Conservation (phyloP, 2,329 filamentous ascomycete genomes). For the Aureobasidium sp. region DNA sequence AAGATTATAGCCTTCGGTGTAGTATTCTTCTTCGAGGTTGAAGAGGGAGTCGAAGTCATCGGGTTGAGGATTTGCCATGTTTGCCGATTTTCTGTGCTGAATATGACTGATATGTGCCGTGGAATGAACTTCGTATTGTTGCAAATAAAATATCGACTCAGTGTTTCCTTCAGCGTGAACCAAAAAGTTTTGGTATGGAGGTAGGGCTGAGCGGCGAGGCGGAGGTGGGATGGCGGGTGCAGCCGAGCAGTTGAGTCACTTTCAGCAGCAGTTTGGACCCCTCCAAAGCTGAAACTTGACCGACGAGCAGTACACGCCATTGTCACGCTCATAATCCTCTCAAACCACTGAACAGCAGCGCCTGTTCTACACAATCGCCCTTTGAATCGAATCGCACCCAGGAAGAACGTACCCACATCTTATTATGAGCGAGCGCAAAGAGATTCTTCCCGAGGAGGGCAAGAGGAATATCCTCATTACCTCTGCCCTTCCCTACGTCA, state of each 20-base stretch:
- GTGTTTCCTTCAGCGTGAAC: background rate
- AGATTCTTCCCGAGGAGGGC: constrained; percentile 43
- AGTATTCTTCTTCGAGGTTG: constrained; percentile 62
- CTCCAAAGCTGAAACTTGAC: constrained; percentile 3
- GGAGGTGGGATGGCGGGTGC: constrained; percentile 6
- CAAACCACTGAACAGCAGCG: background rate
- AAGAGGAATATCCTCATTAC: constrained; percentile 87
- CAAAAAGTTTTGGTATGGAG: background rate
- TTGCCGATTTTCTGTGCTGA: background rate
- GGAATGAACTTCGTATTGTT: background rate
- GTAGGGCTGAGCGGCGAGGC: background rate
- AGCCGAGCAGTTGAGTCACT: constrained; percentile 9
- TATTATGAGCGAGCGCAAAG: constrained; percentile 25
- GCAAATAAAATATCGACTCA: background rate
- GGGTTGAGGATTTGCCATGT: background rate
- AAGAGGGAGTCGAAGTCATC: constrained; percentile 48
- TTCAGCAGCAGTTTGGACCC: constrained; percentile 1
- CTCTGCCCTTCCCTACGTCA: constrained; percentile 81
- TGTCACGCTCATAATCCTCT: background rate
- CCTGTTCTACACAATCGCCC: background rate
- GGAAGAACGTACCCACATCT: background rate
- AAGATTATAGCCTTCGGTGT: constrained; percentile 70
- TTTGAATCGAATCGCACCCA: background rate
- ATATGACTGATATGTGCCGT: background rate
- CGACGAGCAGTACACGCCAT: background rate